Evolutionary conservation across 2,329 filamentous ascomycete genomes (phyloP), one percentile per base, ranked within the genome.

Genomic region (Blumeria graminis): DNA sequence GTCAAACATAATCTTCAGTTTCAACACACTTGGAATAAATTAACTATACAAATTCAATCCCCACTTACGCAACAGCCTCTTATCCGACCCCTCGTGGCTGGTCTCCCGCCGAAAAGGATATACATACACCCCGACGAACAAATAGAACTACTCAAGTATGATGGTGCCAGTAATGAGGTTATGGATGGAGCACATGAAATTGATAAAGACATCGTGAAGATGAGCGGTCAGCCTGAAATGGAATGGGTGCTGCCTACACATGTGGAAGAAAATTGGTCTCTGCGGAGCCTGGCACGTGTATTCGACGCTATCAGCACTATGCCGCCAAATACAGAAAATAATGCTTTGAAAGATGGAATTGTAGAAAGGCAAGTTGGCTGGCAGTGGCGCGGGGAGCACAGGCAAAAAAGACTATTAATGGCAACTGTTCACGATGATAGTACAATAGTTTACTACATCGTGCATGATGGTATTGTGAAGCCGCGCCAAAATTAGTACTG

Each of bases 391-490:
- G 69, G 67, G 43, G 66, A 67, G 46, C 73, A 68, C 58, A 71
- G 76, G 16, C 71, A 71, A 52, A 90, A 89, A 71, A 74, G 85
- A 59, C 67, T 89, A 10, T 65, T 90, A n/a, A 71, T 92, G 55
- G 84, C 82, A 14, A 84, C 82, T 2, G 71, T 87, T 52, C 82
- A 87, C 65, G 79, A 84, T 63, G 86, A 92, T 68, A 89, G 85
- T 61, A 90, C 86, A 0, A 75, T 92, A 16, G 82, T 86, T 43
- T 92, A 90, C 69, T 92, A 92, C 65, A 75, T 89, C 60, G 78
- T 90, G 67, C 85, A 90, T 63, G 84, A 90, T 67, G 86, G 85
- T n/a, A 80, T 89, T 60, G 84, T 90, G 56, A 92, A 90, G 71
- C 86, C 86, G 28, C 74, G 86, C 57, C 86, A 90, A 67, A 92